These are phyloP conservation scores for Asterella californica DNA, from an alignment of 225 moss, liverwort and hornwort genomes.

Conservation along the genomic window DNA sequence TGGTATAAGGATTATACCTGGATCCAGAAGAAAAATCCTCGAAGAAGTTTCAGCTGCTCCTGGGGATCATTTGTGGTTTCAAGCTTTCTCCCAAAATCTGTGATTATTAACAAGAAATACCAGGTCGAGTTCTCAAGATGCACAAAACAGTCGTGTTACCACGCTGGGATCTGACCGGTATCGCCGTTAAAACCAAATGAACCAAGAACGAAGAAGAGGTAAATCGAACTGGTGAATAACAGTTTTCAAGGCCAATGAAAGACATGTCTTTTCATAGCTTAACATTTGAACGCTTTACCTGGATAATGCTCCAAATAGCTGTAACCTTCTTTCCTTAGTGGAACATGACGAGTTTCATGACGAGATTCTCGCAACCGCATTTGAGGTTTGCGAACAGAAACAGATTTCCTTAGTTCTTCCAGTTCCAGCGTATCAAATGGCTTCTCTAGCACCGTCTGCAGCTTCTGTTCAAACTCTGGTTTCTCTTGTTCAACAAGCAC, in stretches of 20 bases:
- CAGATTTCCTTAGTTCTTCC: background rate
- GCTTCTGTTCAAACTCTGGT: slow-evolving; percentile 3
- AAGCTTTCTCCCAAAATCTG: slow-evolving; percentile 8
- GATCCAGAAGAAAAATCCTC: slow-evolving; percentile 20
- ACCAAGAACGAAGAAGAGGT: no score
- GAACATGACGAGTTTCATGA: slow-evolving; percentile 5
- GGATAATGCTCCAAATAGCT: slow-evolving; percentile 20
- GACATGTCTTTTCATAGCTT: background rate
- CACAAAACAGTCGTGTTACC: no score
- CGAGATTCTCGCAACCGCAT: slow-evolving; percentile 21
- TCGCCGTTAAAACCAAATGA: no score
- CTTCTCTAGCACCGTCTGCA: background rate
- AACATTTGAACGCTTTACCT: background rate
- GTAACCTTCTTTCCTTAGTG: slow-evolving; percentile 2
- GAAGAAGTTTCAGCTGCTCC: background rate
- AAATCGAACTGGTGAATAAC: no score
- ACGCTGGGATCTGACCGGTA: no score
- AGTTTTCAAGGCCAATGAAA: no score
- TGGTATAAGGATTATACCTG: background rate
- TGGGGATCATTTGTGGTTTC: background rate
- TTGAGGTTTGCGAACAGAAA: slow-evolving; percentile 10
- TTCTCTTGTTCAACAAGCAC: background rate
- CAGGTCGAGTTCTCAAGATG: background rate
- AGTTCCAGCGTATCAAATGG: background rate
- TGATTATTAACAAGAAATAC: background rate